phyloP scores from a whole-genome alignment of 1,284 basidiomycete species.

The Ustilago hordei region DNA sequence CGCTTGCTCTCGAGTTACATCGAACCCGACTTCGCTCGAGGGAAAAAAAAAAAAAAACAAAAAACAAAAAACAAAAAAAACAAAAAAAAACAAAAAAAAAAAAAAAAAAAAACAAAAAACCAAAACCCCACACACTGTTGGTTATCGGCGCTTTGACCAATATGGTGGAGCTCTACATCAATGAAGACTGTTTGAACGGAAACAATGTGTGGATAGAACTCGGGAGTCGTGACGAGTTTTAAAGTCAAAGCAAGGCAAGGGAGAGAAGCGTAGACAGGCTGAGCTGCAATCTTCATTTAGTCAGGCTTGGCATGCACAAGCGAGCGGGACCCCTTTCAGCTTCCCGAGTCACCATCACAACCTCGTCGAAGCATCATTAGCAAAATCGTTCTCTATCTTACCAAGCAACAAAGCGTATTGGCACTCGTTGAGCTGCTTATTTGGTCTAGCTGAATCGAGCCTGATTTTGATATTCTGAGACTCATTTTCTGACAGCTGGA shows the following conservation, averaged over 20 bases:
- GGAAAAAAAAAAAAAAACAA: no score
- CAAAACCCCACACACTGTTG: background rate
- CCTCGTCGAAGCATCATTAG: background rate
- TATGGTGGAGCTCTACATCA: background rate
- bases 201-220: background rate
- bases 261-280: background rate
- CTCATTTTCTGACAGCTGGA: constrained; percentile 6
- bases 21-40: no score
- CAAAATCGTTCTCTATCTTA: background rate
- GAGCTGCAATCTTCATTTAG: constrained; percentile 2
- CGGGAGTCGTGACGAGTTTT: background rate
- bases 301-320: constrained; percentile 20
- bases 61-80: no score
- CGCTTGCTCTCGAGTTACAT: no score
- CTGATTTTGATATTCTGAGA: constrained; percentile 4
- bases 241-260: background rate
- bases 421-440: background rate
- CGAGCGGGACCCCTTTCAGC: constrained; percentile 4
- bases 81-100: no score
- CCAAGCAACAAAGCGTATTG: background rate
- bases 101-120: no score
- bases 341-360: background rate
- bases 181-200: background rate
- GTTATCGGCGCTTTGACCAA: background rate
- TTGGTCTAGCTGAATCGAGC: background rate